Percentiles rank a stretch among this genome's conserved stretches.
Evolutionary conservation across 352 stramenopile genomes (phyloP).

Genomic region (Phytophthora pisi): DNA sequence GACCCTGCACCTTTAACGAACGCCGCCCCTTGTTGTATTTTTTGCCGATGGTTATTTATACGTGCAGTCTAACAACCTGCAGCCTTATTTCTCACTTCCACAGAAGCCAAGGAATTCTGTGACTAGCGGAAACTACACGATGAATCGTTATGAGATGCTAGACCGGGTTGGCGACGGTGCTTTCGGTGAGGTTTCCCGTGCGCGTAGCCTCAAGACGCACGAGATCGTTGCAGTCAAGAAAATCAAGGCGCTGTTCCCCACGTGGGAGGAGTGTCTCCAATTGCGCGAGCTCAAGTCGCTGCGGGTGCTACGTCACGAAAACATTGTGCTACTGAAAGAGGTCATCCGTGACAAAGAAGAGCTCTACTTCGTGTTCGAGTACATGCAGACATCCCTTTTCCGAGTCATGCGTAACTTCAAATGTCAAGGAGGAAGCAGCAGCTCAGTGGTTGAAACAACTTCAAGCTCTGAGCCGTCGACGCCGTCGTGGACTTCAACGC

Average conservation of each 20-base stretch:
- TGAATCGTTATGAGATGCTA: constrained; percentile 93
- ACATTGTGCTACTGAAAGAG: constrained; percentile 87
- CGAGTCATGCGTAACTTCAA: constrained; percentile 63
- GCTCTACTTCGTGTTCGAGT: constrained; percentile 91
- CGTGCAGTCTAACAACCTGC: neutral
- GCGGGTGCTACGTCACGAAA: constrained; percentile 75
- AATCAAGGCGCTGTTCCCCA: constrained; percentile 80
- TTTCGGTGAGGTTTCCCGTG: constrained; percentile 93
- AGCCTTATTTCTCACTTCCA: constrained; percentile 2
- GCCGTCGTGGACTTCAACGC: constrained; percentile 10
- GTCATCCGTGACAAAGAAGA: constrained; percentile 87
- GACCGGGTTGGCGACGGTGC: constrained; percentile 93
- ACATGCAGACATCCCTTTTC: constrained; percentile 84
- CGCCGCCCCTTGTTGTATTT: constrained; percentile 1
- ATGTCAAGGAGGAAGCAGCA: constrained; percentile 14
- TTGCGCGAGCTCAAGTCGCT: constrained; percentile 83
- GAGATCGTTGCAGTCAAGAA: constrained; percentile 92
- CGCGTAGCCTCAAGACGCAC: constrained; percentile 89
- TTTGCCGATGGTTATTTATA: constrained; percentile 29
- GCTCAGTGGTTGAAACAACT: constrained; percentile 41
- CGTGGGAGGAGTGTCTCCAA: constrained; percentile 85
- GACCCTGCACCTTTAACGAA: neutral
- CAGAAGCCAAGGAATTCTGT: neutral
- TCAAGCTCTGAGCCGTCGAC: constrained; percentile 15
- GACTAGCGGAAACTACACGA: constrained; percentile 16